phyloP scores from a whole-genome alignment of 2,329 filamentous ascomycete species.

The Geosmithia putterillii region DNA sequence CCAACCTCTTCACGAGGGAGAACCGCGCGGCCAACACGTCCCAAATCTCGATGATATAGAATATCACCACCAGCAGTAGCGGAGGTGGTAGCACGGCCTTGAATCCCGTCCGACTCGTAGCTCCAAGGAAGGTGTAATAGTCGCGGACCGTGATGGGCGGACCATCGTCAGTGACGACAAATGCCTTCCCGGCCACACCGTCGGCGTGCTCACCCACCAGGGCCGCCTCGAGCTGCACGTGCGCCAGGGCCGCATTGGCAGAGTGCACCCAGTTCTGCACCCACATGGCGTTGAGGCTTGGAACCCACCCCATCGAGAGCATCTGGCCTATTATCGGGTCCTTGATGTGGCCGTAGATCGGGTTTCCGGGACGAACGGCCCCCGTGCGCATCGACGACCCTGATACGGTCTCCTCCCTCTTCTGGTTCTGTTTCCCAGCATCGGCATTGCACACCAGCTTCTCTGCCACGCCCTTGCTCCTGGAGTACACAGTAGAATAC shows the following conservation, averaged over 20 bases:
- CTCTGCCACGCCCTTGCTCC: conserved; percentile 38
- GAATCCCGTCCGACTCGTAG: conserved; percentile 17
- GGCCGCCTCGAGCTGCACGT: conserved; percentile 38
- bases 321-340: conserved; percentile 27
- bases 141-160: conserved; percentile 27
- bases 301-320: conserved; percentile 20
- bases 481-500: conserved; percentile 39
- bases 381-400: conserved; percentile 31
- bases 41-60: conserved; percentile 15
- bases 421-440: too few relatives aligned
- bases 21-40: conserved; percentile 5
- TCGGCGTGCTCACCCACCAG: conserved; percentile 24
- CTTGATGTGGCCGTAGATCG: conserved; percentile 35
- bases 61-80: conserved; percentile 20
- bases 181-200: conserved; percentile 28
- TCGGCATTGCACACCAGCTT: conserved; percentile 33
- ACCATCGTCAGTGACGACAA: conserved; percentile 36
- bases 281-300: conserved; percentile 22
- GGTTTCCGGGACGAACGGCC: conserved; percentile 38
- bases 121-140: conserved; percentile 20
- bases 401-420: conserved; percentile 5
- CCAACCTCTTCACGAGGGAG: conserved; percentile 7
- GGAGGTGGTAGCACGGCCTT: conserved; percentile 18
- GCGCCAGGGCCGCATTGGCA: conserved; percentile 40
- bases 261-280: conserved; percentile 37